Evolutionary conservation across 192 early-diverging fungal genomes (phyloP), one percentile per base, ranked within the genome.

Genomic region (Thoreauomyces humboldtii): DNA sequence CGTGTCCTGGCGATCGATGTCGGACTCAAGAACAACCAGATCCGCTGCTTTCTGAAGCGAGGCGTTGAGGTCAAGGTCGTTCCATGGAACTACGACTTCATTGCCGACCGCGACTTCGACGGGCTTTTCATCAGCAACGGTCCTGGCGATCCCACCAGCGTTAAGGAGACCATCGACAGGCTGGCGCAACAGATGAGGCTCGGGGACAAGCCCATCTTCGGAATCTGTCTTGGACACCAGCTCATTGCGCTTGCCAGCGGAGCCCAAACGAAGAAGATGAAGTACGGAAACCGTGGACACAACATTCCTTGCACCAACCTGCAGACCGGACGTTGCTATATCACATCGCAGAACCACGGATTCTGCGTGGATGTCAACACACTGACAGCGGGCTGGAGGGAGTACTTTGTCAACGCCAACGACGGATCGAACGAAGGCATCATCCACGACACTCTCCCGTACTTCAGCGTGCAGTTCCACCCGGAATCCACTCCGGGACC

Each of bases 201-300:
- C 12, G 77, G 81, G 12, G 89, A 84, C 45, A 92, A 92, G 70
- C 96, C 96, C 32, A 86, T 99, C 61, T 99, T 99, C 79, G 96
- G 96, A 71, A 99, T 99, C 70, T 99, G 96, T 83, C 78, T 99
- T n/a, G 96, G 96, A 14, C 96, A 99, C 77, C 96, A 99, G 77
- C 80, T 99, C 34, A 71, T 96, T 42, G 93, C 94, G 21, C 82
- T 99, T 61, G 96, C 96, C 7, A 78, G 94, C 7, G 95, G 95
- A 15, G 96, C 93, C 7, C 73, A 80, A 63, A 98, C 96, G 29
- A 83, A 82, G 70, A 99, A 99, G 82, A 92, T 99, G 91, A 93
- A 92, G 70, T 99, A 90, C 70, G 96, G 96, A 69, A 99, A 99
- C 84, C 91, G 96, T 71, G 96, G 96, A 27, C 96, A 99, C 72